These are phyloP conservation scores for Aspergillus clavatus DNA, from an alignment of 2,329 filamentous ascomycete genomes.

Conservation along the genomic window DNA sequence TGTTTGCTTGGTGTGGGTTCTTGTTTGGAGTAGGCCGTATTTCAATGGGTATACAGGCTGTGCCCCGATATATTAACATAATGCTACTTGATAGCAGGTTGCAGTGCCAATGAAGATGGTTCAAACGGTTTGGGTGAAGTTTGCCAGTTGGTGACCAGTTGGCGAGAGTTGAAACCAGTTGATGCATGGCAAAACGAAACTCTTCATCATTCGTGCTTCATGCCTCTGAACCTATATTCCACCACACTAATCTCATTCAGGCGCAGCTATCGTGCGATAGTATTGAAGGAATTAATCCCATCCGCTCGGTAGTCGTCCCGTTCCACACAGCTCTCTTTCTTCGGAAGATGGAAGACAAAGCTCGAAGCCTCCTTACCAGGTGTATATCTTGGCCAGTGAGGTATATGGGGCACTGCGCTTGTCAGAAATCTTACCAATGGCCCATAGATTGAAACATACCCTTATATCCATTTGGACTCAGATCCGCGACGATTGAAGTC, in stretches of 20 bases:
- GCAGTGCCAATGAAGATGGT: no score
- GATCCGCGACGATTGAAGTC: constrained; percentile 26
- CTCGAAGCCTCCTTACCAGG: constrained; percentile 11
- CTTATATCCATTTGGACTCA: constrained; percentile 27
- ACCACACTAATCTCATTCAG: no score
- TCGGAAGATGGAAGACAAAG: constrained; percentile 27
- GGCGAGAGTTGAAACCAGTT: background rate
- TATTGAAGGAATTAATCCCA: constrained; percentile 27
- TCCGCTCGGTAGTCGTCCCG: constrained; percentile 21
- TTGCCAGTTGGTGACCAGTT: background rate
- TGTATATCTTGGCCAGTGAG: constrained; percentile 22
- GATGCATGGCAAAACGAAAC: no score
- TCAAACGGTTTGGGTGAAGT: background rate
- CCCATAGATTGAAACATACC: constrained; percentile 12
- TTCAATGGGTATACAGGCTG: background rate
- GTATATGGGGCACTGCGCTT: constrained; percentile 16
- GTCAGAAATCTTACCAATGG: background rate
- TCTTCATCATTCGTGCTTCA: background rate
- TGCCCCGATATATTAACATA: no score
- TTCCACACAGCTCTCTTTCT: constrained; percentile 24
- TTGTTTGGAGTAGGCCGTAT: background rate
- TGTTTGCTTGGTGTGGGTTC: background rate
- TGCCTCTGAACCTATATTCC: no score
- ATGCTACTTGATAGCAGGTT: no score
- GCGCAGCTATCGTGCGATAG: constrained; percentile 20